Percentiles rank a stretch among this genome's conserved stretches.
phyloP scores from a whole-genome alignment of 2,329 filamentous ascomycete genomes.

The Pseudocercospora vitis region DNA sequence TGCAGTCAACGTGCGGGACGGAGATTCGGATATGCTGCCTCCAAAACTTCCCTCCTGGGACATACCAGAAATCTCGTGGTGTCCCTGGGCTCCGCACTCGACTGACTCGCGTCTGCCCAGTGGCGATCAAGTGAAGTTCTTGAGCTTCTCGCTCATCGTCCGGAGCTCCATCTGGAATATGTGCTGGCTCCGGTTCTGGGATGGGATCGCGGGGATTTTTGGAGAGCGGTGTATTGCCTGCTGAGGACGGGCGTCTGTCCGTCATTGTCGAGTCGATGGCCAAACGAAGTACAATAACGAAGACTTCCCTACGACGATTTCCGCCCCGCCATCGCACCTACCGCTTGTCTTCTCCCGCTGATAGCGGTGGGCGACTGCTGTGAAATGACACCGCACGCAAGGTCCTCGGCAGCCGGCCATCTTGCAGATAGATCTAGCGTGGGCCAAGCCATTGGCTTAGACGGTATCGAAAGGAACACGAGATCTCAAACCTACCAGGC shows the following conservation, averaged over 20 bases:
- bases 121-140: slow-evolving; percentile 30
- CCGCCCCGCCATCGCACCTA: not conserved
- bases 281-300: too few relatives aligned
- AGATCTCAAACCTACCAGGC: not conserved
- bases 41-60: slow-evolving; percentile 49
- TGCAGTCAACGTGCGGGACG: slow-evolving; percentile 52
- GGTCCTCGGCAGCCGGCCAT: slow-evolving; percentile 5
- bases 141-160: slow-evolving; percentile 39
- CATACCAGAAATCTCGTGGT: slow-evolving; percentile 37
- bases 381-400: not conserved
- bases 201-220: slow-evolving; percentile 17
- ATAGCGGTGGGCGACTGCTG: not conserved
- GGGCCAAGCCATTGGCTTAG: not conserved
- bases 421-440: slow-evolving; percentile 6
- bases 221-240: slow-evolving; percentile 1
- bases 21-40: slow-evolving; percentile 50
- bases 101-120: not conserved
- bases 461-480: not conserved
- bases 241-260: not conserved
- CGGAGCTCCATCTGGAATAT: slow-evolving; percentile 20
- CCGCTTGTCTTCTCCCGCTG: not conserved
- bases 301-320: not conserved
- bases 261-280: not conserved
- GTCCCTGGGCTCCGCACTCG: slow-evolving; percentile 11
- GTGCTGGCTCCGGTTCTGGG: slow-evolving; percentile 31